phyloP scores from a whole-genome alignment of 257 asterid species.

The Lithospermum erythrorhizon region DNA sequence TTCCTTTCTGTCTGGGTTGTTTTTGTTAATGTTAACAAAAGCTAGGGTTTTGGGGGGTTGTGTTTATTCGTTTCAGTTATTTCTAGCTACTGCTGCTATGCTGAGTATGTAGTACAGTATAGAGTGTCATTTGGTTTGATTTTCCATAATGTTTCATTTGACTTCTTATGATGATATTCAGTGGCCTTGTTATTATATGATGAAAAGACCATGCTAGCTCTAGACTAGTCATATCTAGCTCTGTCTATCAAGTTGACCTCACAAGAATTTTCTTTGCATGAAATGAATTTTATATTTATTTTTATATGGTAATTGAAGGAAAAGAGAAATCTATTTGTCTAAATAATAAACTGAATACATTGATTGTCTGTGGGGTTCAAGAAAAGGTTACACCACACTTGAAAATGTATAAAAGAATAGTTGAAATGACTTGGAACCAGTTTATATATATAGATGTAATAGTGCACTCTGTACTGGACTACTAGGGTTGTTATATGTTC shows the following conservation, averaged over 20 bases:
- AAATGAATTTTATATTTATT: too few species aligned
- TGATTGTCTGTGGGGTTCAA: too few species aligned
- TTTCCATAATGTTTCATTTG: neutral
- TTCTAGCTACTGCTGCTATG: neutral
- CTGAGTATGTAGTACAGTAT: too few species aligned
- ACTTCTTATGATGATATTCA: neutral
- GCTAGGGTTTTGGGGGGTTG: slow-evolving; percentile 59
- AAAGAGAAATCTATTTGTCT: too few species aligned
- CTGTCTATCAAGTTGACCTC: too few species aligned
- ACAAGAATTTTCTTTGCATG: too few species aligned
- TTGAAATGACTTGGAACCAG: too few species aligned
- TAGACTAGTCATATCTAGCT: slow-evolving; percentile 7
- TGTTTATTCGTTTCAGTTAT: slow-evolving; percentile 32
- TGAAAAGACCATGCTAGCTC: slow-evolving; percentile 22
- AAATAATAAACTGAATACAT: too few species aligned
- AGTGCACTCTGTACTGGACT: slow-evolving; percentile 1
- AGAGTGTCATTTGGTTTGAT: too few species aligned
- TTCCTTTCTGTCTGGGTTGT: slow-evolving; percentile 83
- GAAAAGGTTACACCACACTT: too few species aligned
- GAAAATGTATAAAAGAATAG: too few species aligned
- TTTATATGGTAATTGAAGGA: too few species aligned
- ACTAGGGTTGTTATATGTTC: neutral
- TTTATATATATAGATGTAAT: neutral
- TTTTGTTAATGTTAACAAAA: slow-evolving; percentile 14
- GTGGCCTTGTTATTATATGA: neutral